Evolutionary conservation across 257 asterid species (phyloP).

Genomic region (Echium plantagineum): DNA sequence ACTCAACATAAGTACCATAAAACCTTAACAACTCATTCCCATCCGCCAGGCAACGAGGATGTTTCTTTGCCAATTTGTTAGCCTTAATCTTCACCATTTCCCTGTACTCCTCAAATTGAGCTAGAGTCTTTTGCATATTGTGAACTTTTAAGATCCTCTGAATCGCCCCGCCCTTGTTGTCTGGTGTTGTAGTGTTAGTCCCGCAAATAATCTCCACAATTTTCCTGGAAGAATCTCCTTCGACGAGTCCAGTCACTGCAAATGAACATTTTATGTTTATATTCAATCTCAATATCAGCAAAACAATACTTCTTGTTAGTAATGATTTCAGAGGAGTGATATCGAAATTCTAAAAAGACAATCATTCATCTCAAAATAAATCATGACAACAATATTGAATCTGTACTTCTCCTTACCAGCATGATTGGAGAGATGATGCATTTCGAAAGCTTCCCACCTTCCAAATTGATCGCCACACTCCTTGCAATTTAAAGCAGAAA

Average conservation of each 20-base stretch:
- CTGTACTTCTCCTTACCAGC: conserved; percentile 39
- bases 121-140: conserved; percentile 70
- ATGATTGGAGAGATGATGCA: conserved; percentile 79
- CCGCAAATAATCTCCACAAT: conserved; percentile 87
- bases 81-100: conserved; percentile 74
- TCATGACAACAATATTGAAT: no score
- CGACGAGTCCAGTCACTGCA: conserved; percentile 69
- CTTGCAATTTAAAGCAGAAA: conserved; percentile 34
- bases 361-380: no score
- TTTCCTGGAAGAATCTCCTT: conserved; percentile 82
- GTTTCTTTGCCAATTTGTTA: conserved; percentile 62
- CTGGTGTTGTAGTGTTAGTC: conserved; percentile 35
- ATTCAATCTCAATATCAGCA: background rate
- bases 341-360: no score
- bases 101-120: conserved; percentile 78
- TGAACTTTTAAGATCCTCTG: conserved; percentile 80
- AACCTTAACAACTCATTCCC: conserved; percentile 86
- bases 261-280: background rate
- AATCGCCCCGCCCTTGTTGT: conserved; percentile 28
- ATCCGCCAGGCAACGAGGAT: conserved; percentile 90
- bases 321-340: background rate
- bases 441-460: conserved; percentile 73
- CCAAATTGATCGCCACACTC: conserved; percentile 84
- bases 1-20: conserved; percentile 54
- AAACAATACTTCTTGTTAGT: background rate